A percentile compares a stretch with the other conserved stretches of the same genome.
Evolutionary conservation across 192 early-diverging fungal species (phyloP).

Genomic region (Mortierella alpina): DNA sequence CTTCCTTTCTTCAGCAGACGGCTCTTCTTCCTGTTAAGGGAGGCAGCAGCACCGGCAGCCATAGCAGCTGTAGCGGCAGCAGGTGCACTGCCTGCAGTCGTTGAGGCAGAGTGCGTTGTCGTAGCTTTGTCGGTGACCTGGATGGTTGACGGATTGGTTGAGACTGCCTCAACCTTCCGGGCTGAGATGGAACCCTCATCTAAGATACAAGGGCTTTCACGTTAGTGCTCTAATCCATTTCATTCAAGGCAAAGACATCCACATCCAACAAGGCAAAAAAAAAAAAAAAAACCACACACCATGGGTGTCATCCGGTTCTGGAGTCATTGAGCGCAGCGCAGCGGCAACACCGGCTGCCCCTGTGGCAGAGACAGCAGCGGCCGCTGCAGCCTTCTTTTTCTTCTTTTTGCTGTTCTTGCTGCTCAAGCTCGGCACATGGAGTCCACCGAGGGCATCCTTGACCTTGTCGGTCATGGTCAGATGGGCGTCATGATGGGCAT

Average conservation of each 20-base stretch:
- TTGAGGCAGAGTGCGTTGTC: not conserved
- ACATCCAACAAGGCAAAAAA: not conserved
- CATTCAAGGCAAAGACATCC: not conserved
- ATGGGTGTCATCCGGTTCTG: not conserved
- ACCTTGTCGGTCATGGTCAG: not conserved
- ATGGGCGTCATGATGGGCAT: constrained; percentile 7
- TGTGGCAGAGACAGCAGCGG: not conserved
- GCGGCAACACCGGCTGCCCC: not conserved
- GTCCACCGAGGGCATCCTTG: constrained; percentile 4
- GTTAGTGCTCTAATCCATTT: too few relatives aligned
- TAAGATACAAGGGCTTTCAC: not conserved
- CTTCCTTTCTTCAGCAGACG: not conserved
- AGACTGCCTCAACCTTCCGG: not conserved
- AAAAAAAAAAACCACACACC: not conserved
- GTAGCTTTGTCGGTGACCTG: constrained; percentile 24
- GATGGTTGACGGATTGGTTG: not conserved
- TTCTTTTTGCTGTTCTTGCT: not conserved
- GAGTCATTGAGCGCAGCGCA: not conserved
- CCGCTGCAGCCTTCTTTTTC: not conserved
- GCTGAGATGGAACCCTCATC: constrained; percentile 13
- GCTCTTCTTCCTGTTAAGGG: not conserved
- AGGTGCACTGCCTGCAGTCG: not conserved
- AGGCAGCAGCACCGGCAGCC: constrained; percentile 6
- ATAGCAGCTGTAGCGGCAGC: not conserved
- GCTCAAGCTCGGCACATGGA: not conserved